Evolutionary conservation across 1,284 basidiomycete genomes (phyloP).

Genomic region (Malassezia restricta): DNA sequence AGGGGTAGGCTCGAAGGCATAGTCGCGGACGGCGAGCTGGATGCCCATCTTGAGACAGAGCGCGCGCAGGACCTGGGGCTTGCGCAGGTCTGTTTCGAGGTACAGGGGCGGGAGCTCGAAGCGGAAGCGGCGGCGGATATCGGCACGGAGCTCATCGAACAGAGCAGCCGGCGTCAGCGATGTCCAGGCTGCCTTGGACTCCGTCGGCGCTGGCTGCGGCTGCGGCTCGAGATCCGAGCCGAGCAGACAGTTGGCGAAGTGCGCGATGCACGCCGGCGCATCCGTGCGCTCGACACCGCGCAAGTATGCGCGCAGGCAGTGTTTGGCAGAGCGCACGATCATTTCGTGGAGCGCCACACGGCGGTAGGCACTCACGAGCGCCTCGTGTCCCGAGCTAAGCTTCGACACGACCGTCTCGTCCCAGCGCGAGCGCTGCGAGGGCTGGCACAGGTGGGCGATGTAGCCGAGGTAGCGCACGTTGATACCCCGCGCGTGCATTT

Average conservation of each 20-base stretch:
- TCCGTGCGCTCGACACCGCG: conserved; percentile 20
- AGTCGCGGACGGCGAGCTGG: conserved; percentile 51
- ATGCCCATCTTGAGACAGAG: conserved; percentile 51
- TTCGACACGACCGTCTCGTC: conserved; percentile 31
- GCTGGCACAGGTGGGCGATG: conserved; percentile 45
- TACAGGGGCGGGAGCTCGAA: conserved; percentile 48
- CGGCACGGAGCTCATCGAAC: conserved; percentile 45
- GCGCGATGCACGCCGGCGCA: conserved; percentile 45
- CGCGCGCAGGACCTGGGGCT: conserved; percentile 51
- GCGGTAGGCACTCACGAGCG: conserved; percentile 34
- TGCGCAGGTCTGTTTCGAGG: conserved; percentile 45
- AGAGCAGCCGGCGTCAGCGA: conserved; percentile 50
- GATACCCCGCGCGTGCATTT: conserved; percentile 53
- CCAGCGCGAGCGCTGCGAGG: conserved; percentile 47
- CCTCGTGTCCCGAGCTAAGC: conserved; percentile 36
- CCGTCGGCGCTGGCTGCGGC: conserved; percentile 43
- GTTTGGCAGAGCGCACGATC: conserved; percentile 53
- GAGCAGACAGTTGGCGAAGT: conserved; percentile 55
- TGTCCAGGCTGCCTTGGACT: conserved; percentile 44
- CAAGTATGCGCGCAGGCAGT: conserved; percentile 49
- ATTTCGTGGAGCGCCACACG: conserved; percentile 51
- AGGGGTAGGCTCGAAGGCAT: conserved; percentile 44
- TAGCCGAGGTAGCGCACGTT: conserved; percentile 55
- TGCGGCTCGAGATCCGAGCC: conserved; percentile 48
- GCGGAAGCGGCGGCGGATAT: conserved; percentile 50